Evolutionary conservation across 1,284 basidiomycete genomes (phyloP).

Genomic region (Jaminaea rosea): DNA sequence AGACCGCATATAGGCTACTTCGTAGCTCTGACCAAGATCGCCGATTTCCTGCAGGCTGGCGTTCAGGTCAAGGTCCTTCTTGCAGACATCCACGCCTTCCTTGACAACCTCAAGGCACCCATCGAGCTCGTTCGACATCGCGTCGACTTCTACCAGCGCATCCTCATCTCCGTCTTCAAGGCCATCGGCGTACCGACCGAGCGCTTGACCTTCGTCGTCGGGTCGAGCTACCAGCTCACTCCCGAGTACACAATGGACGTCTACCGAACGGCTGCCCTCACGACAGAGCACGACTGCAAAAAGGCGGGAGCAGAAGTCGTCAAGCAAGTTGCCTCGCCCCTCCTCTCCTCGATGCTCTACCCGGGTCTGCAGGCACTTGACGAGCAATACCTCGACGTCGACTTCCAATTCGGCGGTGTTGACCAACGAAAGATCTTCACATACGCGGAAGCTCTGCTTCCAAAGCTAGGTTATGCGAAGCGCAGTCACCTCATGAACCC

Average conservation of each 20-base stretch:
- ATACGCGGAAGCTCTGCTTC: slow-evolving; percentile 90
- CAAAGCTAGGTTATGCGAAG: slow-evolving; percentile 83
- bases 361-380: slow-evolving; percentile 93
- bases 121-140: slow-evolving; percentile 83
- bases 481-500: slow-evolving; percentile 96
- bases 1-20: slow-evolving; percentile 93
- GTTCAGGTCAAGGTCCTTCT: slow-evolving; percentile 85
- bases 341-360: slow-evolving; percentile 86
- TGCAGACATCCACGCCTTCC: slow-evolving; percentile 87
- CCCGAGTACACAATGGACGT: slow-evolving; percentile 90
- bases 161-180: slow-evolving; percentile 73
- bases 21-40: slow-evolving; percentile 87
- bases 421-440: slow-evolving; percentile 99
- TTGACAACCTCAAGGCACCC: slow-evolving; percentile 95
- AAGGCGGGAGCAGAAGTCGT: slow-evolving; percentile 99
- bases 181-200: slow-evolving; percentile 84
- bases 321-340: slow-evolving; percentile 87
- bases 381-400: slow-evolving; percentile 88
- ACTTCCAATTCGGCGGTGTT: slow-evolving; percentile 96
- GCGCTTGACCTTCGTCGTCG: slow-evolving; percentile 64
- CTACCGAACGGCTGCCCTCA: slow-evolving; percentile 77
- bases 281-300: slow-evolving; percentile 91
- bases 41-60: slow-evolving; percentile 86
- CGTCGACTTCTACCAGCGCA: slow-evolving; percentile 77
- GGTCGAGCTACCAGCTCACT: slow-evolving; percentile 83